Evolutionary conservation across 2,329 filamentous ascomycete species (phyloP).

Genomic region (Aaosphaeria arxii): DNA sequence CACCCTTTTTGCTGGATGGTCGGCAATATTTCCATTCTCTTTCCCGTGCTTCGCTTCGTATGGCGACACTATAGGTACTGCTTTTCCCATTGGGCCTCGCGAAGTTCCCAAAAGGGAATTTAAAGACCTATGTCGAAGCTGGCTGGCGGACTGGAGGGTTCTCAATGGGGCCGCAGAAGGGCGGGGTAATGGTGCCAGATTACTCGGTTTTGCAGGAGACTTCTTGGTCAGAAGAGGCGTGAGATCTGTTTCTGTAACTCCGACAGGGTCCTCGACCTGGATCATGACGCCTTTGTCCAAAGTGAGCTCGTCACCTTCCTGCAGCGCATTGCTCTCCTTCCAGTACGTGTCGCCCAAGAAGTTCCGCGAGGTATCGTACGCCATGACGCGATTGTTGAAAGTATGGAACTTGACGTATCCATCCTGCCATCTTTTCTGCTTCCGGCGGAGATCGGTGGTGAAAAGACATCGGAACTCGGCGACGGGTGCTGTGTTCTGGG

Average conservation of each 20-base stretch:
- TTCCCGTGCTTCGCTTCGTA: constrained; percentile 54
- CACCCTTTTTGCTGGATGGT: constrained; percentile 39
- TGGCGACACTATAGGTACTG: constrained; percentile 60
- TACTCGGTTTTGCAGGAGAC: constrained; percentile 13
- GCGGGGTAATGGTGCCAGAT: constrained; percentile 7
- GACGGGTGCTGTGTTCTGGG: constrained; percentile 69
- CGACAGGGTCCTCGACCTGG: constrained; percentile 75
- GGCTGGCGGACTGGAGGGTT: constrained; percentile 24
- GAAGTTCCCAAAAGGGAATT: constrained; percentile 65
- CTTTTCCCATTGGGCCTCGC: constrained; percentile 61
- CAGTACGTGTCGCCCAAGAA: constrained; percentile 84
- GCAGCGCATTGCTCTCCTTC: constrained; percentile 65
- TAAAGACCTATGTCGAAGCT: constrained; percentile 56
- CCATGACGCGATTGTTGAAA: constrained; percentile 89
- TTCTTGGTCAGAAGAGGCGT: constrained; percentile 71
- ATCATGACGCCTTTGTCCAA: constrained; percentile 77
- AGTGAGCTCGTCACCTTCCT: constrained; percentile 77
- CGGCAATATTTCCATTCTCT: constrained; percentile 21
- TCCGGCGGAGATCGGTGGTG: constrained; percentile 78
- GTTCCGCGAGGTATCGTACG: constrained; percentile 77
- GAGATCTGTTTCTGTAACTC: constrained; percentile 72
- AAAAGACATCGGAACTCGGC: constrained; percentile 83
- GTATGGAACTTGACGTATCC: constrained; percentile 82
- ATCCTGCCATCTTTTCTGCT: constrained; percentile 93
- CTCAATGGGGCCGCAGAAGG: constrained; percentile 18